Base-by-base conservation (phyloP, 2,329 filamentous ascomycete genomes). In the Rasamsonia emersonii region DNA sequence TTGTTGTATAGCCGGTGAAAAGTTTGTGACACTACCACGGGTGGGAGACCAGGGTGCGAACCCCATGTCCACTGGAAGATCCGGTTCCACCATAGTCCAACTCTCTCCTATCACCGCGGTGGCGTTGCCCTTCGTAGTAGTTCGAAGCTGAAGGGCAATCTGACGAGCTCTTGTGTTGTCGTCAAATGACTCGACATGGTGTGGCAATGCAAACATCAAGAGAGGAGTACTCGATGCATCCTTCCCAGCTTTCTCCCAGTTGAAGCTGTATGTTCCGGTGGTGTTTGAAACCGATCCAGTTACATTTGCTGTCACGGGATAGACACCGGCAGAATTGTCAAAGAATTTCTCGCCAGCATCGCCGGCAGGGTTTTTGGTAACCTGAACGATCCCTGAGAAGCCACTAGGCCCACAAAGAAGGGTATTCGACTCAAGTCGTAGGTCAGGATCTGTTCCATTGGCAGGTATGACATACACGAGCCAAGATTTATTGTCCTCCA, bases 151-250 rank as follows among this genome's bases (percentile, higher is more conserved):
- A 2, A 91, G 54, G 4, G 63, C 54, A 3, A 64, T 73, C 23
- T 64, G 49, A 5, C 66, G 64, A 15, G 65, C 61, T 8, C 61
- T 62, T 6, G 75, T 75, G 1, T 58, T 58, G 1, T 56, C 45
- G 42, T 85, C 75, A 39, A 96, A 88, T 0, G 83, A 86, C 18
- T 76, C 65, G 3, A 85, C 54, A 44, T 96, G 91, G 55, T 96
- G 91, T 14, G 88, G 86, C 28, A 98, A 64, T 10, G 83, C 84
- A 54, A 82, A 95, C 79, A 93, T 91, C 41, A 91, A 67, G 14
- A 94, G 65, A 3, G 68, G 59, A 7, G 56, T 58, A 38, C 66
- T 71, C 10, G 73, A 64, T 5, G 62, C 56, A 10, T 67, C 52
- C 20, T 76, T 65, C 4, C 88, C 89, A 1, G 65, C 70, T 49